Conservation (phyloP, 805 yeast genomes). For the Limtongia smithiae region DNA sequence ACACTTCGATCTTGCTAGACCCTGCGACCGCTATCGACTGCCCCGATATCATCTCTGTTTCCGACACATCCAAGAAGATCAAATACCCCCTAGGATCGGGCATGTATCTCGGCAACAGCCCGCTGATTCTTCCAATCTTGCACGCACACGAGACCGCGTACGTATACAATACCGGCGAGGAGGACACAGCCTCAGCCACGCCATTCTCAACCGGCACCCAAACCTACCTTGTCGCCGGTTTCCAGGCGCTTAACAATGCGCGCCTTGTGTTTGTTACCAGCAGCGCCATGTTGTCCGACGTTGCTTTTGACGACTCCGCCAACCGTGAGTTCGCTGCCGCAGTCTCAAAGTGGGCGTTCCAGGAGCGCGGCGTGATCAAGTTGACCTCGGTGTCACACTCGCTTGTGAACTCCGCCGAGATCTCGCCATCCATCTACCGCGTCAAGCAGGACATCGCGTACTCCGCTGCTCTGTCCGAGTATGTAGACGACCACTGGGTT, state of each 20-base stretch:
- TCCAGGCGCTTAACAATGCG: conserved; percentile 77
- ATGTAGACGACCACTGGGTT: conserved; percentile 60
- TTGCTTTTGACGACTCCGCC: conserved; percentile 30
- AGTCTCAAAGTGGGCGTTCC: conserved; percentile 68
- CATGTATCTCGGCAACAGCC: conserved; percentile 67
- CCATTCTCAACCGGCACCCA: conserved; percentile 82
- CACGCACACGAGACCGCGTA: conserved; percentile 63
- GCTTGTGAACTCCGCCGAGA: conserved; percentile 41
- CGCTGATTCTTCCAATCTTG: conserved; percentile 65
- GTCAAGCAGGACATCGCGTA: conserved; percentile 67
- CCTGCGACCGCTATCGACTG: conserved; percentile 25
- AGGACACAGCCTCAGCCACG: conserved; percentile 42
- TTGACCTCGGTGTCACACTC: conserved; percentile 53
- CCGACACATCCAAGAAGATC: conserved; percentile 22
- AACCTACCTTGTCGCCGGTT: conserved; percentile 67
- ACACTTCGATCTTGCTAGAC: conserved; percentile 32
- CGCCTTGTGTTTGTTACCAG: conserved; percentile 83
- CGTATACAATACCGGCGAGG: conserved; percentile 44
- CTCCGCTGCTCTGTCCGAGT: conserved; percentile 42
- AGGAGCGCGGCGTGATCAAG: conserved; percentile 60
- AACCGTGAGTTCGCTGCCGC: conserved; percentile 45
- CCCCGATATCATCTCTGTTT: conserved; percentile 24
- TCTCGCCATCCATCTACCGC: conserved; percentile 51
- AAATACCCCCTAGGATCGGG: conserved; percentile 51
- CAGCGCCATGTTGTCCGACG: conserved; percentile 48